Evolutionary conservation across 2,329 filamentous ascomycete species (phyloP), one percentile per base, ranked within the genome.

Genomic region (Colletotrichum australisinense): DNA sequence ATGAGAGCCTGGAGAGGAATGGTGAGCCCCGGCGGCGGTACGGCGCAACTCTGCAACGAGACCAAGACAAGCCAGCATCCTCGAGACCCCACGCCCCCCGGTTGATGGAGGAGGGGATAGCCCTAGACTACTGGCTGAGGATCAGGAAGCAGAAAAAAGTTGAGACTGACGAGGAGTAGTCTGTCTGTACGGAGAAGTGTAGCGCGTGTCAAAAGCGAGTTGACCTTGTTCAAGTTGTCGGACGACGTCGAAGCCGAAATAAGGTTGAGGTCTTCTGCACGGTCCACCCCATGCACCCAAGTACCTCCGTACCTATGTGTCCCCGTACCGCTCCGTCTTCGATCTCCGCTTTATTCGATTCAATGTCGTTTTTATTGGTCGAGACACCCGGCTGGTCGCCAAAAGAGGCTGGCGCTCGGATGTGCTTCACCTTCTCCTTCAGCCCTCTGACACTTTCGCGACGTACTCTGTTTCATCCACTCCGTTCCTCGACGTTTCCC

Each of bases 181-280:
- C 32, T 35, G 32, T 12, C 9, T 35, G 32, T 35, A 35, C 32
- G 32, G 32, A 35, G 11, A 35, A 35, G 11, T 35, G 32, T 69
- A 72, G 69, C 69, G 65, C 59, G 59, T 72, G 65, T 69, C 69
- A 69, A 60, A 53, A 35, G 32, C 32, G 38, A 42, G 2, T 16
- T 19, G 38, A 19, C 38, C 38, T 42, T 42, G 38, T 42, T 57
- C 71, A 74, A 67, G 71, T 71, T 76, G 77, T 74, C 77, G 77
- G 79, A 78, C 76, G 74, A 69, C 73, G 72, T 72, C 75, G 77
- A 76, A 81, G 80, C 80, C 80, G 81, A 81, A 81, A 78, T 81
- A 81, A 82, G 77, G 79, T 81, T 82, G 75, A 49, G 55, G 56
- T 53, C 64, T 74, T 35, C 6, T 19, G 69, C 63, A 74, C 62